Evolutionary conservation across 2,329 filamentous ascomycete species (phyloP).

Genomic region (Ophiostoma quercus): DNA sequence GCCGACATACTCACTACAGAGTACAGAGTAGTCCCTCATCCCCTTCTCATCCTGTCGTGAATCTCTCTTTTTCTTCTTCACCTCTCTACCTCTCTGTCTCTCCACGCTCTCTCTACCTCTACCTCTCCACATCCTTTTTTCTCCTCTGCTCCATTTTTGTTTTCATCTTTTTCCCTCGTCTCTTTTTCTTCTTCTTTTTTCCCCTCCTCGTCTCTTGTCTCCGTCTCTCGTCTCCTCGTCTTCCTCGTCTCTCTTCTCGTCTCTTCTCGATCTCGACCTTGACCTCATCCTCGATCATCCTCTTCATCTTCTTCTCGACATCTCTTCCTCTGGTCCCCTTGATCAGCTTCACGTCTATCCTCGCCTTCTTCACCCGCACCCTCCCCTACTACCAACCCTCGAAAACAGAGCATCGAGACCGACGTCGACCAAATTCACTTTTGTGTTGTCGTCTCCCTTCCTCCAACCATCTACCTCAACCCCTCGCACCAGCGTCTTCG

Average conservation of each 20-base stretch:
- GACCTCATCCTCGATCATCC: slow-evolving; percentile 7
- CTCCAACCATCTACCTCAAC: background rate
- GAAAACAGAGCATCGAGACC: slow-evolving; percentile 8
- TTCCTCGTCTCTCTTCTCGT: slow-evolving; percentile 10
- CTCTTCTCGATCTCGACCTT: slow-evolving; percentile 6
- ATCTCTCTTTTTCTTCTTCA: slow-evolving; percentile 11
- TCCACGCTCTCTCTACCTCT: slow-evolving; percentile 12
- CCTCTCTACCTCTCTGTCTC: background rate
- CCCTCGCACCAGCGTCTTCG: background rate
- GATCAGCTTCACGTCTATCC: background rate
- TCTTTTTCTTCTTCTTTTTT: background rate
- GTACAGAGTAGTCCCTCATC: background rate
- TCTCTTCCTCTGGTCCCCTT: too few species aligned
- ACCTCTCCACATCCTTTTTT: slow-evolving; percentile 14
- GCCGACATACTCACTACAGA: too few species aligned
- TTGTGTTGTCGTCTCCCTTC: slow-evolving; percentile 34
- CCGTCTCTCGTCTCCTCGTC: background rate
- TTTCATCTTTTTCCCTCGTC: slow-evolving; percentile 15
- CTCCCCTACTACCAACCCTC: background rate
- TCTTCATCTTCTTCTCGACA: background rate
- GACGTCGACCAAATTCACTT: slow-evolving; percentile 38
- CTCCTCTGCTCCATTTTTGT: slow-evolving; percentile 12
- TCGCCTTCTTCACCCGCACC: slow-evolving; percentile 9
- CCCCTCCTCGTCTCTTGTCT: slow-evolving; percentile 18
- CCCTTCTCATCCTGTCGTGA: background rate